Conservation (phyloP, 2,329 filamentous ascomycete species). For the Sodiomyces alkalinus region DNA sequence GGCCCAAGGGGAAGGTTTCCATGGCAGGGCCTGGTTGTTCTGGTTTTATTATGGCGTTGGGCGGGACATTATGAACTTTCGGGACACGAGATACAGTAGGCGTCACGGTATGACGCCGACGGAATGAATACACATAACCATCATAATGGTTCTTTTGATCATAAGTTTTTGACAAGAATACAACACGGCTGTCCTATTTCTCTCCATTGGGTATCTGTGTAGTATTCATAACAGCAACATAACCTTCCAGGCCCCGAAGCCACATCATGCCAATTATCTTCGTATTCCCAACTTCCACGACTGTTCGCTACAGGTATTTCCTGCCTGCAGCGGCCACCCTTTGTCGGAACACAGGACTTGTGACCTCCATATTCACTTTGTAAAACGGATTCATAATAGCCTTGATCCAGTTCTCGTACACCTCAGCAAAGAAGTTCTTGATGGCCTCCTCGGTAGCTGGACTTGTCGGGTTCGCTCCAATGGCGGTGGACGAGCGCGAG, state of each 20-base stretch:
- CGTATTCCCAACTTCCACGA: too few relatives aligned
- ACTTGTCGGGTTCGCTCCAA: conserved; percentile 71
- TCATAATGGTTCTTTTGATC: not conserved
- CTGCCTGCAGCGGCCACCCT: conserved; percentile 77
- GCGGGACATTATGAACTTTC: not conserved
- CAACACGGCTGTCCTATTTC: too few relatives aligned
- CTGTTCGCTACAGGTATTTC: conserved; percentile 78
- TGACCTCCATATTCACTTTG: conserved; percentile 66
- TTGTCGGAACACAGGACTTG: conserved; percentile 70
- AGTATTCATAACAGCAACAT: too few relatives aligned
- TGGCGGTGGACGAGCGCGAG: conserved; percentile 48
- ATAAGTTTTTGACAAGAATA: too few relatives aligned
- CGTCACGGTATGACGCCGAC: conserved; percentile 1
- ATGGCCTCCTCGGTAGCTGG: conserved; percentile 92
- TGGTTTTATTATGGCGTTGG: conserved; percentile 2
- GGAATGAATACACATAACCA: conserved; percentile 2
- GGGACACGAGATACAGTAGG: conserved; percentile 2
- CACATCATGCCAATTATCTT: too few relatives aligned
- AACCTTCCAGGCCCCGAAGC: too few relatives aligned
- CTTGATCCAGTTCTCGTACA: conserved; percentile 96
- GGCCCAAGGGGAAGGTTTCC: too few relatives aligned
- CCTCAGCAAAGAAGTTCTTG: conserved; percentile 83
- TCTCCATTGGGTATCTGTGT: too few relatives aligned
- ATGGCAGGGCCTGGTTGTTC: too few relatives aligned
- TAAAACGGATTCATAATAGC: conserved; percentile 97